phyloP scores from a whole-genome alignment of 2,329 filamentous ascomycete species.

The Lasiodiplodia hormozganensis region DNA sequence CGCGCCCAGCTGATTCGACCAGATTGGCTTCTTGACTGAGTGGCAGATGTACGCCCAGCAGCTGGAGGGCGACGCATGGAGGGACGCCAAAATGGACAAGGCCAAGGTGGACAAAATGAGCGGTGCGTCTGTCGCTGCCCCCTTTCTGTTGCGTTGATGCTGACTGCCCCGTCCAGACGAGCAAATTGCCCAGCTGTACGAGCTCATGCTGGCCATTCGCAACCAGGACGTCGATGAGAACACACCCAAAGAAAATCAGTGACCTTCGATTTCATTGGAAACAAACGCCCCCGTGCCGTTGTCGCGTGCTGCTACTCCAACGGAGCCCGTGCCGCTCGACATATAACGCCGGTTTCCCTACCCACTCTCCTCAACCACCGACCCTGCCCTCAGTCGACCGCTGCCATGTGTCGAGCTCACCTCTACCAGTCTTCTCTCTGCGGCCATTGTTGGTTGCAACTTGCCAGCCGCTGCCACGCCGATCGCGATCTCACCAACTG shows the following conservation, averaged over 20 bases:
- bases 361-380: background rate
- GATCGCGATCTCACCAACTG: constrained; percentile 51
- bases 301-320: background rate
- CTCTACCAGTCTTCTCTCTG: constrained; percentile 55
- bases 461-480: constrained; percentile 52
- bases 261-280: too few relatives aligned
- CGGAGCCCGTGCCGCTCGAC: background rate
- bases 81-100: constrained; percentile 81
- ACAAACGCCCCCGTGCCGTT: background rate
- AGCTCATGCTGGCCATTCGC: constrained; percentile 85
- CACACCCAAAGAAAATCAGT: background rate
- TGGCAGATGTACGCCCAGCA: constrained; percentile 97
- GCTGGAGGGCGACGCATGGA: constrained; percentile 86
- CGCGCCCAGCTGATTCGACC: constrained; percentile 11
- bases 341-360: background rate
- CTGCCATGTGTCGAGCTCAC: constrained; percentile 55
- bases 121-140: constrained; percentile 62
- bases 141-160: background rate
- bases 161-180: constrained; percentile 67
- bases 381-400: background rate
- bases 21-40: constrained; percentile 95
- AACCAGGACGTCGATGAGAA: constrained; percentile 58
- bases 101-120: constrained; percentile 92
- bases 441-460: constrained; percentile 57
- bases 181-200: constrained; percentile 91